Evolutionary conservation across 2,329 filamentous ascomycete species (phyloP), one percentile per base, ranked within the genome.

Genomic region (Elsinoe necatrix): DNA sequence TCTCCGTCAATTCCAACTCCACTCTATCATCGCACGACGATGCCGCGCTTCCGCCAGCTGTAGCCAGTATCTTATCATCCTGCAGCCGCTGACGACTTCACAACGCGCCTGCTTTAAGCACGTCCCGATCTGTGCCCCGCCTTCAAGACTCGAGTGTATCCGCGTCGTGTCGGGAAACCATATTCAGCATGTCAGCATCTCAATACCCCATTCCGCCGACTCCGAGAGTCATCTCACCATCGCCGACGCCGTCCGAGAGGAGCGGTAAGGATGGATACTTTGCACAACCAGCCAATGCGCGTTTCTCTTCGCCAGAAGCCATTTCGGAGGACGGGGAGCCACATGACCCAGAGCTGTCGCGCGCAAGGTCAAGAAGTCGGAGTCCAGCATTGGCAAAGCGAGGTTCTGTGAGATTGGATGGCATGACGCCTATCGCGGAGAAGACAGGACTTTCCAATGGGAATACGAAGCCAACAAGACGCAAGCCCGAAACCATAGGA

Each of bases 171-270:
- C 25, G 14, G 18, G 8, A 31, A 8, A 31, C 14, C 11, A 14
- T 31, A 2, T n/a, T 34, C 18, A 75, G 75, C 64, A 66, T 69
- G 58, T 63, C 71, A 43, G 79, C 80, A 69, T 73, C 75, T 48
- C 73, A 75, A 64, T 75, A 80, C 61, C 75, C 77, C 63, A 76
- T 93, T 58, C 90, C 91, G 57, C 80, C 80, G 57, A 93, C 86
- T 57, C 90, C 90, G 66, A 85, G 89, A 67, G 87, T 96, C 63
- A 95, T 93, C 64, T 95, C 89, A 11, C 90, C 91, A 39, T 93
- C 89, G 56, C 90, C 91, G 39, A 85, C 86, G 1, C 83, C 83
- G 1, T 84, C 82, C 20, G 82, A 85, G 57, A 69, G 67, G 41
- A 77, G 77, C 62, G 79, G 61, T 20, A 71, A 68, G 62, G 73